Conservation (phyloP, 768 basidiomycete genomes). For the Amanita jacksonii region DNA sequence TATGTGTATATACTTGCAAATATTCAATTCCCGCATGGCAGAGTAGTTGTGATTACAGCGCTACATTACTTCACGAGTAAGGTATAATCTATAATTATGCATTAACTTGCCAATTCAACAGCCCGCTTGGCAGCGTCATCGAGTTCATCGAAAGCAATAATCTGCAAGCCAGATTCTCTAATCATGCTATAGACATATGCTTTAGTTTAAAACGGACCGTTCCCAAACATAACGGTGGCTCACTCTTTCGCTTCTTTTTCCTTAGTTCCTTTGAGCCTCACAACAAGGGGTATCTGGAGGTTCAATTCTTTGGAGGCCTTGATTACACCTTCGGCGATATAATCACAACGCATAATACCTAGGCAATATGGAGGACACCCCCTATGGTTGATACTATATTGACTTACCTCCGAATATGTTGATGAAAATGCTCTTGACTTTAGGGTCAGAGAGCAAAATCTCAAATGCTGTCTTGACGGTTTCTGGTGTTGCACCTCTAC, state of each 20-base stretch:
- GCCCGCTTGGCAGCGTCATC: slow-evolving; percentile 87
- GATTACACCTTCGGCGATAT: slow-evolving; percentile 97
- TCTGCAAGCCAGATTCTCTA: slow-evolving; percentile 83
- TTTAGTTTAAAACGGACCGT: slow-evolving; percentile 7
- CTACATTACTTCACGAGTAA: slow-evolving; percentile 10
- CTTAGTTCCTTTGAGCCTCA: slow-evolving; percentile 95
- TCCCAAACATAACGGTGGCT: slow-evolving; percentile 20
- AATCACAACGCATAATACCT: slow-evolving; percentile 99
- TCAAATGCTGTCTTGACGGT: slow-evolving; percentile 99
- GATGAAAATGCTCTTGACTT: slow-evolving; percentile 98
- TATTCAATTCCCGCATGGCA: slow-evolving; percentile 8
- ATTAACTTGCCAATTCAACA: slow-evolving; percentile 51
- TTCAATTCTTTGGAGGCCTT: slow-evolving; percentile 90
- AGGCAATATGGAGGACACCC: neutral
- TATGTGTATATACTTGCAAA: slow-evolving; percentile 22
- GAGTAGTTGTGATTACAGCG: slow-evolving; percentile 5
- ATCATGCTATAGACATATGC: slow-evolving; percentile 68
- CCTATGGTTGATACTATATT: neutral
- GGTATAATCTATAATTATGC: slow-evolving; percentile 10
- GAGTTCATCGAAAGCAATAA: slow-evolving; percentile 85
- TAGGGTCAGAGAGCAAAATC: slow-evolving; percentile 80
- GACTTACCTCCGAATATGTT: slow-evolving; percentile 88
- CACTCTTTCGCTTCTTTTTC: slow-evolving; percentile 93
- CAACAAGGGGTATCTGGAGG: slow-evolving; percentile 80
- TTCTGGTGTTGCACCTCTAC: slow-evolving; percentile 93